Evolutionary conservation across 1,284 basidiomycete species (phyloP).

Genomic region (Peniophora sp.): DNA sequence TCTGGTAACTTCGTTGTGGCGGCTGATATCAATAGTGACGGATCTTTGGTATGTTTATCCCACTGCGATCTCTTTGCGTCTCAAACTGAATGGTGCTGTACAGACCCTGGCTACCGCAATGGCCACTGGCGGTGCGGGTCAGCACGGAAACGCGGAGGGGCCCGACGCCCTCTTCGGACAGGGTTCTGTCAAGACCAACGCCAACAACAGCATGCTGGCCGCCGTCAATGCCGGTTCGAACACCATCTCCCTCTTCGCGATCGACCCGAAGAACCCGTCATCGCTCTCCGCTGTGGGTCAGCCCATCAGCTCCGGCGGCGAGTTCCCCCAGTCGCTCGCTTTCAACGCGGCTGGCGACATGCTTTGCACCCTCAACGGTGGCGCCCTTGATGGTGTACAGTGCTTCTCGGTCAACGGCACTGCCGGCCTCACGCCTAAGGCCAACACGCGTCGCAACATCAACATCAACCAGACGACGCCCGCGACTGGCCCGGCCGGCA

Average conservation of each 20-base stretch:
- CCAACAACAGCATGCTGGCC: slow-evolving; percentile 30
- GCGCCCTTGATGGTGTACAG: slow-evolving; percentile 37
- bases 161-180: slow-evolving; percentile 42
- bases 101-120: slow-evolving; percentile 27
- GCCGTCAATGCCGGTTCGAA: slow-evolving; percentile 41
- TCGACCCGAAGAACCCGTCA: slow-evolving; percentile 33
- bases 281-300: slow-evolving; percentile 30
- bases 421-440: slow-evolving; percentile 28
- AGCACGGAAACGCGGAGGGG: slow-evolving; percentile 29
- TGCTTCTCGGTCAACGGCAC: slow-evolving; percentile 21
- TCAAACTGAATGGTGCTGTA: background rate
- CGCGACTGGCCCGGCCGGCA: slow-evolving; percentile 28
- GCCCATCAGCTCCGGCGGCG: slow-evolving; percentile 33
- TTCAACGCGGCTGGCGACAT: slow-evolving; percentile 30
- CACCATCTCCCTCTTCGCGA: slow-evolving; percentile 36
- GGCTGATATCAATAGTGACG: slow-evolving; percentile 7
- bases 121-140: slow-evolving; percentile 30
- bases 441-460: slow-evolving; percentile 32
- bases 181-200: slow-evolving; percentile 35
- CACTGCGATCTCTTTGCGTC: background rate
- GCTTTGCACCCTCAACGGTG: slow-evolving; percentile 40
- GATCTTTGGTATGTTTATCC: slow-evolving; percentile 4
- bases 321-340: slow-evolving; percentile 41
- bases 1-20: slow-evolving; percentile 8
- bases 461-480: slow-evolving; percentile 38